Conservation (phyloP, 495 filamentous ascomycete species). For the Xylaria bambusicola region DNA sequence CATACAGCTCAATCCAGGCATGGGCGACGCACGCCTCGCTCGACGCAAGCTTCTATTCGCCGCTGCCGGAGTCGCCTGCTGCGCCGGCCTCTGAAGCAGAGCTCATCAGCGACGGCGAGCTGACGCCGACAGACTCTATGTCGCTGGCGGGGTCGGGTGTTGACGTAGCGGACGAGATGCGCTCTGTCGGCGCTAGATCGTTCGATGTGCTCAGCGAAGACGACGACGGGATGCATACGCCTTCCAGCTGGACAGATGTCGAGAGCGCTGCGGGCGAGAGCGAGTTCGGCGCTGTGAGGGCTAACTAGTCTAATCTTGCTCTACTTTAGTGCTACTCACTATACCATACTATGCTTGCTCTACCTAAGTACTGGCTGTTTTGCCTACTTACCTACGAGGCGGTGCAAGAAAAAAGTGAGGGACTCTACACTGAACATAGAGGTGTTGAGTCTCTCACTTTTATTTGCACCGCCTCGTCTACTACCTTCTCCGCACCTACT, state of each 20-base stretch:
- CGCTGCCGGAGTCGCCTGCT: slow-evolving; percentile 47
- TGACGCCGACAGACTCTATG: slow-evolving; percentile 54
- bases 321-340: background rate
- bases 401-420: too few relatives aligned
- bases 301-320: background rate
- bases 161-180: slow-evolving; percentile 41
- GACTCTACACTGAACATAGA: too few relatives aligned
- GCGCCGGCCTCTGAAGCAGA: slow-evolving; percentile 34
- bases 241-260: slow-evolving; percentile 76
- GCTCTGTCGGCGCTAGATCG: slow-evolving; percentile 26
- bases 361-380: too few relatives aligned
- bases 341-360: background rate
- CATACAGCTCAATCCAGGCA: slow-evolving; percentile 56
- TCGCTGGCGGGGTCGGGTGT: slow-evolving; percentile 48
- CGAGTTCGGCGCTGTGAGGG: slow-evolving; percentile 38
- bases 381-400: too few relatives aligned
- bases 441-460: too few relatives aligned
- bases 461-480: too few relatives aligned
- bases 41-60: slow-evolving; percentile 52
- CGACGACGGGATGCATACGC: slow-evolving; percentile 66
- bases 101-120: slow-evolving; percentile 45
- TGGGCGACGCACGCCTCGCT: slow-evolving; percentile 49
- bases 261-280: slow-evolving; percentile 63
- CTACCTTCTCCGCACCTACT: too few relatives aligned
- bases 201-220: slow-evolving; percentile 70